Percentiles rank a stretch among this genome's conserved stretches.
Conservation (phyloP, 805 yeast genomes). For the Saccharomyces eubayanus region DNA sequence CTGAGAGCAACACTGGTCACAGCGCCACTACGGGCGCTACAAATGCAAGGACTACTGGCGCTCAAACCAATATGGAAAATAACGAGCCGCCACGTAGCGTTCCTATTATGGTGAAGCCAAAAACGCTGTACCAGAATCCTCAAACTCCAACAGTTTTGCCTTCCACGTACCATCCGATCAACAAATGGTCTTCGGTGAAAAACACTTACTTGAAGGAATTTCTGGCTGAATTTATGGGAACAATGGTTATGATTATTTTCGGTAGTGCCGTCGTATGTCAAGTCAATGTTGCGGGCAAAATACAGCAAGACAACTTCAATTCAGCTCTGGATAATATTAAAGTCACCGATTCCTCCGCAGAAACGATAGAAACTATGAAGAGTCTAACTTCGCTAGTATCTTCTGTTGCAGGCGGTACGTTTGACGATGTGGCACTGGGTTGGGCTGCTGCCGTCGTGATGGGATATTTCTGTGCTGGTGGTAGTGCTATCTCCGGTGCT, state of each 20-base stretch:
- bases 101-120: conserved; percentile 31
- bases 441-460: conserved; percentile 50
- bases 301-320: conserved; percentile 13
- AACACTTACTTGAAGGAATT: conserved; percentile 36
- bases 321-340: conserved; percentile 4
- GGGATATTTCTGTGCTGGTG: conserved; percentile 45
- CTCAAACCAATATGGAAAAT: background rate
- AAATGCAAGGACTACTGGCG: background rate
- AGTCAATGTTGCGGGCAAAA: conserved; percentile 29
- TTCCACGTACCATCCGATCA: conserved; percentile 31
- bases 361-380: conserved; percentile 7
- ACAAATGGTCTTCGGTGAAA: conserved; percentile 31
- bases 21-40: conserved; percentile 4
- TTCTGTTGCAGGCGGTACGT: conserved; percentile 33
- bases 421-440: conserved; percentile 37
- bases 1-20: conserved; percentile 2
- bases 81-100: conserved; percentile 1
- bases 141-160: conserved; percentile 33
- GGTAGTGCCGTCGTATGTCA: conserved; percentile 47
- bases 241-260: conserved; percentile 36
- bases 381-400: conserved; percentile 12
- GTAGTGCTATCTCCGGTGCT: conserved; percentile 46
- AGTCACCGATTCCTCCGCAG: conserved; percentile 1
- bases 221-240: conserved; percentile 46
- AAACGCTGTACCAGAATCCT: conserved; percentile 32